Evolutionary conservation across 164 flowering plant species (phyloP), one percentile per base, ranked within the genome.

Genomic region (Vitis labrusca): DNA sequence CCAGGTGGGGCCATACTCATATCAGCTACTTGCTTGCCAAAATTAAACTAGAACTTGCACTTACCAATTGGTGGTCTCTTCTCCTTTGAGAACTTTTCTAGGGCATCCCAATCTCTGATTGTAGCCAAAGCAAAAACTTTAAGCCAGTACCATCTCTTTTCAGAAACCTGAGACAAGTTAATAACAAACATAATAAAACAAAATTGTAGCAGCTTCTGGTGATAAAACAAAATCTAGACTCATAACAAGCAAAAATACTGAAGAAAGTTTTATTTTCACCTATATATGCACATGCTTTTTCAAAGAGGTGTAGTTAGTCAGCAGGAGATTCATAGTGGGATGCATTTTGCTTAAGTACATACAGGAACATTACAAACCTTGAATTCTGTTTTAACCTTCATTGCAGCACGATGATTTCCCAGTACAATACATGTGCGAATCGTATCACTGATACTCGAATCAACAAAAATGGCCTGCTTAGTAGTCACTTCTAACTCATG

Each of bases 61-160:
- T 70, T 76, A 92, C 99, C 99, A 63, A 82, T 91, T 29, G 98
- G 93, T 37, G 99, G 98, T 79, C 85, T 84, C 79, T 93, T 95
- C 83, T 93, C 99, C 82, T 89, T 95, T 2, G 99, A 91, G 63
- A 95, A 95, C 71, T 88, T 95, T 68, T 95, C 99, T 15, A 95
- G 82, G 11, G 93, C 94, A 81, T 86, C 97, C 99, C 99, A 95
- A 71, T 95, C 99, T 83, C 91, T 84, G 54, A 80, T 90, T 59
- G 96, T 88, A 62, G 93, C 98, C 86, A 95, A 78, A 70, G 99
- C 99, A 79, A 91, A 91, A 71, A 86, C 91, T 82, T 95, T 95
- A 68, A 95, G 97, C 99, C 99, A 95, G 76, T 95, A 95, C 98
- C 98, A 95, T 71, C 97, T 83, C 81, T 90, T 95, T 77, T 95